Evolutionary conservation across 306 rosid genomes (phyloP), one percentile per base, ranked within the genome.

Genomic region (Medicago arabica): DNA sequence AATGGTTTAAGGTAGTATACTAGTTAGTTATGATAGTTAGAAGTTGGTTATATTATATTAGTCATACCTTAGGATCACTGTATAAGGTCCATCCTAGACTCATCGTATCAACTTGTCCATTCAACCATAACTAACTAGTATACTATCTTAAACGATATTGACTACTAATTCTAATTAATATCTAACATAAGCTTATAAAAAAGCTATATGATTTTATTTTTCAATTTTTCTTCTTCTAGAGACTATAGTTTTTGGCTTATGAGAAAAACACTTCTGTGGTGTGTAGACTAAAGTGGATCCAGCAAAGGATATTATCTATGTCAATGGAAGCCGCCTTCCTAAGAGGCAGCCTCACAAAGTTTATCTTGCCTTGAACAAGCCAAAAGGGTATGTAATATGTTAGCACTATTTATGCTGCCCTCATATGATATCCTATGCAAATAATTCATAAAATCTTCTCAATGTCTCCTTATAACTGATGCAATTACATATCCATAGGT

Each of bases 301-400:
- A 65, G 84, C 84, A 69, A 92, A 83, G 88, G 98, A 94, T 82
- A 65, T 82, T 69, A 92, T 94, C 66, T 91, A 94, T 78, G 98
- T 94, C 41, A 90, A 90, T 34, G 98, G 98, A 40, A 94, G 78
- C 77, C 92, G 98, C 16, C 97, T 94, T 74, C 97, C 98, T 2
- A 94, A 87, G 93, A 94, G 79, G 82, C 91, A 90, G 86, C 92
- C 98, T 72, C 82, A 85, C 15, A 94, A 94, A 85, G 86, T 94
- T 75, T 94, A 94, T 85, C 83, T 94, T 76, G 97, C 97, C 7
- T 83, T 94, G 78, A 94, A 94, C 95, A 92, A 94, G 86, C 98
- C 97, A 17, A 94, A 94, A 87, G 98, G 98, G 98, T 94, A 71
- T 77, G 92, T 53, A 25, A 50, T 21, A 53, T 72, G 40, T n/a